A percentile compares a stretch with the other conserved stretches of the same genome.
Evolutionary conservation across 805 yeast species (phyloP).

Genomic region (Nakazawaea populi): DNA sequence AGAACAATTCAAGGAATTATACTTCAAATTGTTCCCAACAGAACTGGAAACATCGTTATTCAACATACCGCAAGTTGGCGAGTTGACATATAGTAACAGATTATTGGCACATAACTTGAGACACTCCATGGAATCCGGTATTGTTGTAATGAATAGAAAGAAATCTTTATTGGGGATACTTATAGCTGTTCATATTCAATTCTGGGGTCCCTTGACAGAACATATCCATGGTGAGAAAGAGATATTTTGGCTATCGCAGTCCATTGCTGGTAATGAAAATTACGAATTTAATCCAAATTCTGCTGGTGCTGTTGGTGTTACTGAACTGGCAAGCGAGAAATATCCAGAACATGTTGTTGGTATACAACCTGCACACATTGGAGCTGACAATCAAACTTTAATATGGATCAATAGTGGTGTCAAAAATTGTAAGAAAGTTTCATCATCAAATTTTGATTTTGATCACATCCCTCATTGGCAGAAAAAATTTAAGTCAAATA

Average conservation of each 20-base stretch:
- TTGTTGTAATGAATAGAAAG: conserved; percentile 39
- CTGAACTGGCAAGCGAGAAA: conserved; percentile 21
- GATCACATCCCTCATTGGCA: conserved; percentile 23
- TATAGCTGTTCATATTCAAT: conserved; percentile 36
- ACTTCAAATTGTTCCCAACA: conserved; percentile 20
- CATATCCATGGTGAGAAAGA: conserved; percentile 79
- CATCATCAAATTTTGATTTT: conserved; percentile 32
- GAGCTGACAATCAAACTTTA: conserved; percentile 43
- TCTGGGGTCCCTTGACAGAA: conserved; percentile 36
- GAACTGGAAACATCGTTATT: conserved; percentile 15
- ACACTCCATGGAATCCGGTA: conserved; percentile 45
- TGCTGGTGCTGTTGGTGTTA: conserved; percentile 52
- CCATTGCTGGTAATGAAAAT: conserved; percentile 48
- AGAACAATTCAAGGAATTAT: conserved; percentile 39
- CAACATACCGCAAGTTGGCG: conserved; percentile 25
- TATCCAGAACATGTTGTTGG: conserved; percentile 7
- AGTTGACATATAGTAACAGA: conserved; percentile 28
- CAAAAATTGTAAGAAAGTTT: conserved; percentile 45
- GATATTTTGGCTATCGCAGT: conserved; percentile 66
- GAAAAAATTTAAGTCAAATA: conserved; percentile 13
- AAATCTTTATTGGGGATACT: conserved; percentile 45
- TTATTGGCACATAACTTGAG: conserved; percentile 32
- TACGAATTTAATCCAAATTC: conserved; percentile 44
- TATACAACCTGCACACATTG: conserved; percentile 53
- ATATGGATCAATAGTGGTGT: conserved; percentile 76